phyloP scores from a whole-genome alignment of 129 eudicot genomes.

The Erigeron canadensis region DNA sequence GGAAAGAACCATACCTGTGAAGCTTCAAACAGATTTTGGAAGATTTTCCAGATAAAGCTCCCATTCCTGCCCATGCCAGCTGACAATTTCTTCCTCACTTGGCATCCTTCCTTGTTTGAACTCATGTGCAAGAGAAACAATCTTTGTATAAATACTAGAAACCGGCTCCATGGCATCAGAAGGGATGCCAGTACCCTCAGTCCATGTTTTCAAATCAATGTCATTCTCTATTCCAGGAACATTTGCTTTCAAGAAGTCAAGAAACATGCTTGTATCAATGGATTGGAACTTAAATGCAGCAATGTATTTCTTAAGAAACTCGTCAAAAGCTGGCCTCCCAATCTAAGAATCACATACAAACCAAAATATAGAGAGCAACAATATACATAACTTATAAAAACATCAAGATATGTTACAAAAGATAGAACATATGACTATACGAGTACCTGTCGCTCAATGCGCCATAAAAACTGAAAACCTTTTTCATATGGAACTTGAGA shows the following conservation, averaged over 20 bases:
- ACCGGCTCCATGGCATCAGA: conserved; percentile 96
- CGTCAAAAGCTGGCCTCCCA: conserved; percentile 78
- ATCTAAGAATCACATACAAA: conserved; percentile 35
- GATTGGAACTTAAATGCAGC: conserved; percentile 89
- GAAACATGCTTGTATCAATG: conserved; percentile 78
- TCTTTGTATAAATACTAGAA: conserved; percentile 66
- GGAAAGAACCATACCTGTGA: conserved; percentile 61
- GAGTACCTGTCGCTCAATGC: too few species aligned
- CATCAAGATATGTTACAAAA: not conserved
- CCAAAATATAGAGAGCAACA: not conserved
- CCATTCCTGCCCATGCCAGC: conserved; percentile 95
- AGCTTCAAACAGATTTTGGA: conserved; percentile 76
- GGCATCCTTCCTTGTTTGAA: conserved; percentile 86
- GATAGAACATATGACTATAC: not conserved
- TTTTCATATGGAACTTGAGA: conserved; percentile 91
- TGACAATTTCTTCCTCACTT: conserved; percentile 87
- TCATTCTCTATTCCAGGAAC: conserved; percentile 85
- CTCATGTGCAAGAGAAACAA: conserved; percentile 72
- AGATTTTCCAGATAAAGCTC: conserved; percentile 87
- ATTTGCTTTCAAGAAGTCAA: conserved; percentile 80
- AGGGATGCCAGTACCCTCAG: conserved; percentile 93
- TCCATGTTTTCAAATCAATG: conserved; percentile 75
- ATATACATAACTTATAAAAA: not conserved
- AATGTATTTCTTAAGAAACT: conserved; percentile 79
- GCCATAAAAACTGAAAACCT: not conserved